phyloP scores from a whole-genome alignment of 371 early-diverging fungal genomes.

The Apophysomyces sp. region DNA sequence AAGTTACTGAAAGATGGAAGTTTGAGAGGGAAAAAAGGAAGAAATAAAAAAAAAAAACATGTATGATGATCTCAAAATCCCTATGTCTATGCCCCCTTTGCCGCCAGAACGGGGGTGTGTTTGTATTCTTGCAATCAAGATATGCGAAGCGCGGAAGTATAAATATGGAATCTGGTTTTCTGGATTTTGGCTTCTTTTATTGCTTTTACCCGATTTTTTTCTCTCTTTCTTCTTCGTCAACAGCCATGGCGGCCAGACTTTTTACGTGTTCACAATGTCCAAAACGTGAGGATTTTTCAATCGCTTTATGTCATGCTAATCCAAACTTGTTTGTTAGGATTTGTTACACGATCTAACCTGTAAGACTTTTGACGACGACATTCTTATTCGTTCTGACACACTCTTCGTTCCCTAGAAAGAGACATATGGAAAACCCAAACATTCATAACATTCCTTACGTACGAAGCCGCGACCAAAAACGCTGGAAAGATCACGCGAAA shows the following conservation, averaged over 20 bases:
- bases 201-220: neutral
- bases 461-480: slow-evolving; percentile 50
- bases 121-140: neutral
- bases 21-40: too few species aligned
- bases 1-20: too few species aligned
- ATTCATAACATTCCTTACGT: slow-evolving; percentile 45
- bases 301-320: neutral
- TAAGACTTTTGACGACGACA: neutral
- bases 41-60: neutral
- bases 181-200: neutral
- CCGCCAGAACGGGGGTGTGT: neutral
- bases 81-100: neutral
- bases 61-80: neutral
- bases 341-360: slow-evolving; percentile 13
- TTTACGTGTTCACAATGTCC: slow-evolving; percentile 17
- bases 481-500: slow-evolving; percentile 54
- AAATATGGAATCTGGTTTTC: neutral
- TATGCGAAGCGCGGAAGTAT: slow-evolving; percentile 1
- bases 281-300: slow-evolving; percentile 10
- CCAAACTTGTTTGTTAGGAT: neutral
- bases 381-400: neutral
- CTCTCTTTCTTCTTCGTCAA: neutral
- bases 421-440: slow-evolving; percentile 31
- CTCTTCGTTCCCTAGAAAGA: slow-evolving; percentile 12
- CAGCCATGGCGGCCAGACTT: neutral